Evolutionary conservation across 1,284 basidiomycete genomes (phyloP), one percentile per base, ranked within the genome.

Genomic region (Microbotryum intermedium): DNA sequence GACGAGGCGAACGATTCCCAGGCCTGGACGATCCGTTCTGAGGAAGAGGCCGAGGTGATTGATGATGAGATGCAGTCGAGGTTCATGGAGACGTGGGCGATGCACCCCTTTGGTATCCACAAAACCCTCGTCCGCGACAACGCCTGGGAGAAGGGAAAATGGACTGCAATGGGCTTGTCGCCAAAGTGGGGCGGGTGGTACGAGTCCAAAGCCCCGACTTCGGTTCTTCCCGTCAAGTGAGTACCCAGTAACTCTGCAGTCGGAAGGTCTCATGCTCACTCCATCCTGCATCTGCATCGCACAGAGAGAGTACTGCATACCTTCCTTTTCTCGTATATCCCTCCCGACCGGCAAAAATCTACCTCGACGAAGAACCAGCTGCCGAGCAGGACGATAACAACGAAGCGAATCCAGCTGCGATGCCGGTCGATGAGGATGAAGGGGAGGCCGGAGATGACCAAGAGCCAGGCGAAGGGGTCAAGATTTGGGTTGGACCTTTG

Each of bases 71-170:
- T 11, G 18, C 23, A 49, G 20, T 30, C 50, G 7, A 21, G 3
- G 16, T 10, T 55, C 16, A 20, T 60, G 25, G 58, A 64, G 21
- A 7, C 6, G 2, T 55, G 44, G 50, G 53, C 56, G 3, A 53
- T 26, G 6, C 44, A 53, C 13, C 61, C 68, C 1, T 64, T 67
- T 29, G 88, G 87, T 0, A 86, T 86, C 6, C 69, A 85, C 6
- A 87, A 85, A 83, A 81, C 86, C 57, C 72, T 87, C 42, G 74
- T 81, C 47, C 85, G 89, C 69, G 88, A 90, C 67, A 73, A 85
- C 54, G 81, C 80, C 0, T 90, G 84, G 81, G 87, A 79, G 72
- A 87, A 86, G 69, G 87, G 63, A 4, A 89, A 71, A 78, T 80
- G 20, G 61, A 71, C 48, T 18, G 6, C 44, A 6, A 83, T 84